phyloP scores from a whole-genome alignment of 371 early-diverging fungal species.

The Mucor racemosus region DNA sequence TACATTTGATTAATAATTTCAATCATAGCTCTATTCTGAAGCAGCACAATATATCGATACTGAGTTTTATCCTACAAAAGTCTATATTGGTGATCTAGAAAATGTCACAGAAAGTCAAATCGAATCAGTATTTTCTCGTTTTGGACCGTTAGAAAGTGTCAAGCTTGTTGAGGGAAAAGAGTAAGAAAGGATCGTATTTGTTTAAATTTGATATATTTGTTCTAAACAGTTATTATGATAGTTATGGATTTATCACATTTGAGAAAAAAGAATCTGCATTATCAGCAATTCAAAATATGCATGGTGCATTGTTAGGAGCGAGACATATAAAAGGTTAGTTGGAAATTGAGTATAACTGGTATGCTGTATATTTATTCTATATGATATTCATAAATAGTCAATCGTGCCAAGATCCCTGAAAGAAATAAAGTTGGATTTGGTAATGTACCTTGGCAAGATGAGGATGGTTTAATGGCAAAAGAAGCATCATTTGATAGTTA shows the following conservation, averaged over 20 bases:
- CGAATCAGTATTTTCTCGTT: constrained; percentile 51
- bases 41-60: constrained; percentile 65
- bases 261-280: constrained; percentile 51
- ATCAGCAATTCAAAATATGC: constrained; percentile 55
- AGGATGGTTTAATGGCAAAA: constrained; percentile 49
- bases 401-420: constrained; percentile 67
- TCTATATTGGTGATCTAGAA: constrained; percentile 61
- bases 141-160: constrained; percentile 56
- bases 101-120: constrained; percentile 41
- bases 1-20: background rate
- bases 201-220: background rate
- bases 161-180: constrained; percentile 65
- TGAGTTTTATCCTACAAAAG: constrained; percentile 60
- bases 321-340: constrained; percentile 53
- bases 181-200: constrained; percentile 25
- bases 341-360: background rate
- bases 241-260: constrained; percentile 63
- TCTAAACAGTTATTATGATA: constrained; percentile 4
- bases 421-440: constrained; percentile 65
- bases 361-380: background rate
- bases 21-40: constrained; percentile 50
- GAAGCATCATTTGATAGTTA: constrained; percentile 30
- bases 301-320: constrained; percentile 52
- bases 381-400: constrained; percentile 31
- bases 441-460: constrained; percentile 65